A percentile compares a stretch with the other conserved stretches of the same genome.
Conservation (phyloP, 805 yeast species). For the Cyberlindnera suaveolens region DNA sequence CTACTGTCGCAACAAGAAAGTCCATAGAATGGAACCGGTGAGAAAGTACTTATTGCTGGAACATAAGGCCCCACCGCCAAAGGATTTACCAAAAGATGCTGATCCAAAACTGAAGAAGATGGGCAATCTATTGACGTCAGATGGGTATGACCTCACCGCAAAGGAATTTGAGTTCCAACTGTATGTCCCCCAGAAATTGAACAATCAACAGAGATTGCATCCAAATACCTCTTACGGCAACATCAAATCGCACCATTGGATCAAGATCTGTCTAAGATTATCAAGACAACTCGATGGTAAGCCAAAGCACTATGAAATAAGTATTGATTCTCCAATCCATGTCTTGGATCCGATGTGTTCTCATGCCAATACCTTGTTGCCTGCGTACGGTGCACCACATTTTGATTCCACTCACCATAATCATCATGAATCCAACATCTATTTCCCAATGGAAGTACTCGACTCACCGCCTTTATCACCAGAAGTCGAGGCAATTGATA, state of each 20-base stretch:
- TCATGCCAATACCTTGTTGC: conserved; percentile 72
- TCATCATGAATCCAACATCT: conserved; percentile 31
- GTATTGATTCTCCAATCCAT: conserved; percentile 92
- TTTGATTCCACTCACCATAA: conserved; percentile 1
- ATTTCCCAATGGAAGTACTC: conserved; percentile 33
- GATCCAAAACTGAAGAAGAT: conserved; percentile 33
- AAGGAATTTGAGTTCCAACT: conserved; percentile 82
- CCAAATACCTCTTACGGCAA: conserved; percentile 80
- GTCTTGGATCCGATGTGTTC: conserved; percentile 71
- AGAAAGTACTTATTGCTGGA: conserved; percentile 77
- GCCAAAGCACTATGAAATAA: conserved; percentile 88
- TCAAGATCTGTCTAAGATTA: conserved; percentile 78
- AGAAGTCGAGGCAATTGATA: conserved; percentile 42
- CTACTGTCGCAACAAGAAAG: conserved; percentile 77
- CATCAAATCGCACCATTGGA: conserved; percentile 93
- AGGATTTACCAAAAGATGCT: conserved; percentile 26
- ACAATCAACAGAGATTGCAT: conserved; percentile 53
- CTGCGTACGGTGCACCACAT: conserved; percentile 49
- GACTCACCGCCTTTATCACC: conserved; percentile 50
- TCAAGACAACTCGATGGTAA: conserved; percentile 62
- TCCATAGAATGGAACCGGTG: conserved; percentile 88
- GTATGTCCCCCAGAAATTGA: conserved; percentile 68
- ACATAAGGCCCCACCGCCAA: conserved; percentile 55
- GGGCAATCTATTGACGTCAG: conserved; percentile 32
- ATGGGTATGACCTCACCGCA: conserved; percentile 52